phyloP scores from a whole-genome alignment of 2,329 filamentous ascomycete species.

The Alternaria ethzedia region DNA sequence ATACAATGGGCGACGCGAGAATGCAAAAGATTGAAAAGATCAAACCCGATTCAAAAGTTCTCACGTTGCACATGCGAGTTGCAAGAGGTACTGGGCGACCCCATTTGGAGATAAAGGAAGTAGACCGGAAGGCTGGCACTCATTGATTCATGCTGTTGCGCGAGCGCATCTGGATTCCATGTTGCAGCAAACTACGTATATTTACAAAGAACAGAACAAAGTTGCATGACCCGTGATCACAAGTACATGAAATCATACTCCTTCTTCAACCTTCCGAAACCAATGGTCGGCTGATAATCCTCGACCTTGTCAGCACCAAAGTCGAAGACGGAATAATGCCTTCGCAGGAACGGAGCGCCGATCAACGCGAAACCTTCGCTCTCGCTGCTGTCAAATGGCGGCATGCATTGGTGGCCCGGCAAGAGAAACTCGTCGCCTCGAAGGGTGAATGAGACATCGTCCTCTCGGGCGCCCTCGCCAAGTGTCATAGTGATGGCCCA shows the following conservation, averaged over 20 bases:
- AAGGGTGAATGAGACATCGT: constrained; percentile 19
- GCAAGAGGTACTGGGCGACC: background rate
- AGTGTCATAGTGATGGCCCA: constrained; percentile 25
- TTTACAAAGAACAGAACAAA: background rate
- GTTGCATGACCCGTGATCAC: background rate
- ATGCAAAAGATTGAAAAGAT: background rate
- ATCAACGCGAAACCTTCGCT: constrained; percentile 11
- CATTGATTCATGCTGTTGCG: background rate
- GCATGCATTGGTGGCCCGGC: constrained; percentile 20
- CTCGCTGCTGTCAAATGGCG: constrained; percentile 19
- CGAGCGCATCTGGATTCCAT: background rate
- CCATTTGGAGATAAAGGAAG: background rate
- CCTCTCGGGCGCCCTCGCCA: constrained; percentile 10
- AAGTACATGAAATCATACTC: constrained; percentile 20
- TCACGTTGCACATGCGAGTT: constrained; percentile 3
- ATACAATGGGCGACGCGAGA: background rate
- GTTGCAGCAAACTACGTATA: background rate
- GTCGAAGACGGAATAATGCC: constrained; percentile 20
- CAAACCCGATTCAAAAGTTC: background rate
- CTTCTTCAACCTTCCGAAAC: constrained; percentile 27
- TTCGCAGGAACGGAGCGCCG: constrained; percentile 16
- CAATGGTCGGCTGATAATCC: constrained; percentile 19
- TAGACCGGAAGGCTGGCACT: background rate
- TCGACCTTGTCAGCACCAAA: constrained; percentile 21
- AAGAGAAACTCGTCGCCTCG: constrained; percentile 12